Conservation (phyloP, 2,329 filamentous ascomycete genomes). For the Xylaria hypoxylon region DNA sequence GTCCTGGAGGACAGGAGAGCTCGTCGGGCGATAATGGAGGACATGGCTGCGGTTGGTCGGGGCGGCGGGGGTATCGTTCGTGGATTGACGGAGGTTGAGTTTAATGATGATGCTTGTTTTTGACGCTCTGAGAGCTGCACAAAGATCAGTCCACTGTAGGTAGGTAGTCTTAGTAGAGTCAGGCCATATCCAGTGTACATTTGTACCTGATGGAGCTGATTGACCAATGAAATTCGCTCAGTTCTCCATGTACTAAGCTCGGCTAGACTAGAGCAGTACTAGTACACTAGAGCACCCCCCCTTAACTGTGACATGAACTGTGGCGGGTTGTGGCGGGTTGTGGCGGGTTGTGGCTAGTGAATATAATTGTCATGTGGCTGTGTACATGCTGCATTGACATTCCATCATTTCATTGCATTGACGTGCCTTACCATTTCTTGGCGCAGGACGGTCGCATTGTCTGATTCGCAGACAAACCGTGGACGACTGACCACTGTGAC, state of each 20-base stretch:
- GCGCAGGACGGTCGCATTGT: slow-evolving; percentile 7
- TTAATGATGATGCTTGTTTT: slow-evolving; percentile 21
- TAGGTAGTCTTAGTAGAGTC: slow-evolving; percentile 9
- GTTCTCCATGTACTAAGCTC: background rate
- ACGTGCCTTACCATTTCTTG: background rate
- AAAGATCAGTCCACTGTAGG: slow-evolving; percentile 14
- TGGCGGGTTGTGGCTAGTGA: no score
- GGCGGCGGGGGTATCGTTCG: slow-evolving; percentile 34
- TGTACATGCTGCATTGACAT: no score
- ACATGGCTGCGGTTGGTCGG: slow-evolving; percentile 58
- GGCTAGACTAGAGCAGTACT: no score
- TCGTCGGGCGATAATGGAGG: slow-evolving; percentile 67
- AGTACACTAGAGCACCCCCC: no score
- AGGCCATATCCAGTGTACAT: slow-evolving; percentile 30
- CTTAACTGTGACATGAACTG: no score
- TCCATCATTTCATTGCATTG: no score
- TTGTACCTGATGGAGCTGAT: slow-evolving; percentile 28
- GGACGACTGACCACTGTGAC: background rate
- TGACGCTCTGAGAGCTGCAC: slow-evolving; percentile 17
- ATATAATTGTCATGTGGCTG: no score
- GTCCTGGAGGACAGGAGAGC: slow-evolving; percentile 47
- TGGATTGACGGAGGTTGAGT: slow-evolving; percentile 24
- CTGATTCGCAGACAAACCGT: background rate
- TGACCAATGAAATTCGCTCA: slow-evolving; percentile 30
- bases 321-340: no score